A percentile compares a stretch with the other conserved stretches of the same genome.
Conservation (phyloP, 2,329 filamentous ascomycete species). For the Tolypocladium ovalisporum region DNA sequence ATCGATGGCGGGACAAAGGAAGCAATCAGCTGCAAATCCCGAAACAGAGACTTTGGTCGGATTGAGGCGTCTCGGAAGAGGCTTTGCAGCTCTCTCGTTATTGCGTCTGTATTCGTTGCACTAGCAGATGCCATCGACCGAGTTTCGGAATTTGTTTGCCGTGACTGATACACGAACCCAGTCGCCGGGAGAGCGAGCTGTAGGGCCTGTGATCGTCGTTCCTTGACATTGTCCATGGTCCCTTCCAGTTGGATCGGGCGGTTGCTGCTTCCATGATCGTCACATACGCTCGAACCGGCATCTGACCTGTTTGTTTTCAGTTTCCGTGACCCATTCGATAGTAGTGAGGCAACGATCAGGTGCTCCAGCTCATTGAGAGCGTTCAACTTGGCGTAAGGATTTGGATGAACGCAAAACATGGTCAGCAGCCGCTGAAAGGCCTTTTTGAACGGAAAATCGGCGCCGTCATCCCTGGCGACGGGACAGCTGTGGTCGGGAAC, state of each 20-base stretch:
- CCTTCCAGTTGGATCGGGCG: conserved; percentile 47
- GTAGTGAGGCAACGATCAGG: conserved; percentile 65
- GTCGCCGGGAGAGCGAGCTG: conserved; percentile 17
- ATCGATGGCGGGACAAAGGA: conserved; percentile 51
- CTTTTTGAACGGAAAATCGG: conserved; percentile 67
- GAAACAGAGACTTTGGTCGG: conserved; percentile 70
- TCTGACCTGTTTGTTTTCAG: conserved; percentile 25
- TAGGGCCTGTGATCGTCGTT: conserved; percentile 47
- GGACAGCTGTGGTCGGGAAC: conserved; percentile 6
- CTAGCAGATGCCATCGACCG: conserved; percentile 37
- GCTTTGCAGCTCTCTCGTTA: conserved; percentile 54
- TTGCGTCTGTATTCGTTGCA: conserved; percentile 48
- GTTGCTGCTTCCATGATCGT: conserved; percentile 19
- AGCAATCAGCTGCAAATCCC: conserved; percentile 67
- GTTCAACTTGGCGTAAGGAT: conserved; percentile 76
- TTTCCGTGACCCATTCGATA: conserved; percentile 21
- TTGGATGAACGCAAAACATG: conserved; percentile 82
- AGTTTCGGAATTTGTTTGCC: conserved; percentile 35
- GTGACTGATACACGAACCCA: conserved; percentile 20
- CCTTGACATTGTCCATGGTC: conserved; percentile 58
- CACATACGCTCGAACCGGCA: conserved; percentile 20
- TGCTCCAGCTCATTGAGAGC: conserved; percentile 74
- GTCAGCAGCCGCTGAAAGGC: conserved; percentile 71
- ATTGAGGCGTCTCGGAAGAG: conserved; percentile 58
- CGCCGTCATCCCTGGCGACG: conserved; percentile 11